A percentile compares a stretch with the other conserved stretches of the same genome.
Conservation (phyloP, 495 filamentous ascomycete genomes). For the Xanthoparmelia taractica region DNA sequence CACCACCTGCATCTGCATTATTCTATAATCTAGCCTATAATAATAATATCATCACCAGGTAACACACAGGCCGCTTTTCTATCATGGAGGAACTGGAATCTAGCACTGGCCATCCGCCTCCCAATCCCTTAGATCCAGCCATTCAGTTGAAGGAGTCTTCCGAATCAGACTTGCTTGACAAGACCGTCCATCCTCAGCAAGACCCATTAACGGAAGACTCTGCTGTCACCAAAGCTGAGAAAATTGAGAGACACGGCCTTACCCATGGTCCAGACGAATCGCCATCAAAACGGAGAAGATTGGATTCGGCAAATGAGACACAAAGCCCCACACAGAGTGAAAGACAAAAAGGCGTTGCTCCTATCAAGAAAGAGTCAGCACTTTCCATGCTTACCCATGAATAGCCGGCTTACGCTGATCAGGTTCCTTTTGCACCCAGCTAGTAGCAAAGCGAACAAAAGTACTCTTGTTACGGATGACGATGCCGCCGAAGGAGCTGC, state of each 20-base stretch:
- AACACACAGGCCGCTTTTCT: background rate
- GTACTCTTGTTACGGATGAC: constrained; percentile 40
- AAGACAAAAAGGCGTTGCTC: constrained; percentile 61
- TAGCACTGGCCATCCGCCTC: constrained; percentile 4
- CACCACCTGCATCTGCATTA: background rate
- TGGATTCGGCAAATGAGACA: constrained; percentile 35
- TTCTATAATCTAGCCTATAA: too few species aligned
- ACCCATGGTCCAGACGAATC: constrained; percentile 34
- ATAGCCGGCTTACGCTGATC: constrained; percentile 19
- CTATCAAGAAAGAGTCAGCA: constrained; percentile 76
- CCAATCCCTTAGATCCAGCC: constrained; percentile 22
- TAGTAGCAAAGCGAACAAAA: constrained; percentile 16
- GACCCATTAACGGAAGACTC: constrained; percentile 26
- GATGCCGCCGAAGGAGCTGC: constrained; percentile 62
- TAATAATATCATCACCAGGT: background rate
- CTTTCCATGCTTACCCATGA: constrained; percentile 1
- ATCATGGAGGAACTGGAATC: constrained; percentile 3
- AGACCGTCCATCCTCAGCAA: constrained; percentile 24
- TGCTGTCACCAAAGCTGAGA: constrained; percentile 32
- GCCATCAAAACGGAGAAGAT: constrained; percentile 52
- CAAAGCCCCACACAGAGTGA: constrained; percentile 32
- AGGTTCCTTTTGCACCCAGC: constrained; percentile 51
- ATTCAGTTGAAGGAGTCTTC: constrained; percentile 10
- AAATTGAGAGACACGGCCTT: constrained; percentile 28
- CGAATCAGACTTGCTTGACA: constrained; percentile 6